Evolutionary conservation across 2,329 filamentous ascomycete species (phyloP).

Genomic region (Fusarium nelsonii): DNA sequence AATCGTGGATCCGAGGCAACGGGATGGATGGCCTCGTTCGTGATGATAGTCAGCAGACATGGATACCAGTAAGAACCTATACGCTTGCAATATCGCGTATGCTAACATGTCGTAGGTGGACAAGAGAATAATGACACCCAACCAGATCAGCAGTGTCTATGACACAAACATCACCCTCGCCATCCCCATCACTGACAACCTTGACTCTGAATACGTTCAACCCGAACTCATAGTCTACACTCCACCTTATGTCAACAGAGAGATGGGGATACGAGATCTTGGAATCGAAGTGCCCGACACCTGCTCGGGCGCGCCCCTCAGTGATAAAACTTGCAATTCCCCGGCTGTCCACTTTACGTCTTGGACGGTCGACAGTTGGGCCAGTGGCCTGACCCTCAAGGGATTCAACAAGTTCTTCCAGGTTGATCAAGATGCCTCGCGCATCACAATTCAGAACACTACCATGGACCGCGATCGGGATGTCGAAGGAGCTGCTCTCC

Average conservation of each 20-base stretch:
- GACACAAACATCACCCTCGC: constrained; percentile 28
- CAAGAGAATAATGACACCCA: constrained; percentile 29
- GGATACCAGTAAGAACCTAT: constrained; percentile 27
- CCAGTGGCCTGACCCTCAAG: constrained; percentile 19
- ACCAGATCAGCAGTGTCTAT: constrained; percentile 25
- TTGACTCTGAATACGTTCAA: constrained; percentile 25
- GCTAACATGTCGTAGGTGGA: constrained; percentile 6
- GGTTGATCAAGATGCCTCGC: constrained; percentile 28
- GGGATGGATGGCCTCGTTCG: constrained; percentile 35
- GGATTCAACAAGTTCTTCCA: constrained; percentile 43
- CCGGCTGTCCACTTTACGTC: constrained; percentile 36
- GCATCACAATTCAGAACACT: constrained; percentile 33
- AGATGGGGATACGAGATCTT: constrained; percentile 38
- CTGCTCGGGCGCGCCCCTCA: constrained; percentile 23
- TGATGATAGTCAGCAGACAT: constrained; percentile 27
- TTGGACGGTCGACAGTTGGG: constrained; percentile 43
- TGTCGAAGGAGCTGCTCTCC: constrained; percentile 16
- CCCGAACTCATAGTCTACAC: constrained; percentile 29
- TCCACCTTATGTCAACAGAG: constrained; percentile 5
- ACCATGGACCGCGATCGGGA: constrained; percentile 35
- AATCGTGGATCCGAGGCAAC: constrained; percentile 31
- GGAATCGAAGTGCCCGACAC: constrained; percentile 16
- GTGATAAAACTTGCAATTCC: constrained; percentile 8
- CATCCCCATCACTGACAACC: constrained; percentile 39
- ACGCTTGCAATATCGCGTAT: fast-evolving